Evolutionary conservation across 2,329 filamentous ascomycete species (phyloP).

Genomic region (Xylariaceae sp.): DNA sequence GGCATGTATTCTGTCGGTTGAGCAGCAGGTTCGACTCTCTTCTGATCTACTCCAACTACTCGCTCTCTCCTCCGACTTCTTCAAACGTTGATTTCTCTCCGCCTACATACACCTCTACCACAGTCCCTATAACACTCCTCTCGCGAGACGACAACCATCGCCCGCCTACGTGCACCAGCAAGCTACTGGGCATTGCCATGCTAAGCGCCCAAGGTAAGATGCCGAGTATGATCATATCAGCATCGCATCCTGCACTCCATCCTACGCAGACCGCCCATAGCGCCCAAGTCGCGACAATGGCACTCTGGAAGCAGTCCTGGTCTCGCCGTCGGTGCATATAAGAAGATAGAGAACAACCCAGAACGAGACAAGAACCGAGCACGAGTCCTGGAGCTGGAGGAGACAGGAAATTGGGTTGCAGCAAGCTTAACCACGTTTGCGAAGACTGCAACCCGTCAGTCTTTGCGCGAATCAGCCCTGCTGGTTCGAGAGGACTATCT

Average conservation of each 20-base stretch:
- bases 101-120: background rate
- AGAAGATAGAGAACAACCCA: slow-evolving; percentile 24
- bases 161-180: slow-evolving; percentile 12
- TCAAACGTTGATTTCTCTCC: no score
- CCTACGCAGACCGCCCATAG: slow-evolving; percentile 17
- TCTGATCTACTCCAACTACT: no score
- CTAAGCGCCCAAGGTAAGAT: slow-evolving; percentile 21
- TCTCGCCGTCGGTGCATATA: slow-evolving; percentile 19
- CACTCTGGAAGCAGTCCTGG: slow-evolving; percentile 18
- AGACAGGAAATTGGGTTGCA: background rate
- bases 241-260: slow-evolving; percentile 13
- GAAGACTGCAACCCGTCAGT: background rate
- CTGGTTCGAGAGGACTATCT: background rate
- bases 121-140: background rate
- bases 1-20: no score
- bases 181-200: slow-evolving; percentile 22
- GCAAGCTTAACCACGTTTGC: background rate
- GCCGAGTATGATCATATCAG: slow-evolving; percentile 17
- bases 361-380: slow-evolving; percentile 19
- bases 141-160: slow-evolving; percentile 4
- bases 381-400: slow-evolving; percentile 13
- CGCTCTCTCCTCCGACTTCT: no score
- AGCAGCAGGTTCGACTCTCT: no score
- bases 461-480: background rate
- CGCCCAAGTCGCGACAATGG: slow-evolving; percentile 18